Percentiles rank a stretch among this genome's conserved stretches.
phyloP scores from a whole-genome alignment of 345 rosid species.

The Passiflora organensis region DNA sequence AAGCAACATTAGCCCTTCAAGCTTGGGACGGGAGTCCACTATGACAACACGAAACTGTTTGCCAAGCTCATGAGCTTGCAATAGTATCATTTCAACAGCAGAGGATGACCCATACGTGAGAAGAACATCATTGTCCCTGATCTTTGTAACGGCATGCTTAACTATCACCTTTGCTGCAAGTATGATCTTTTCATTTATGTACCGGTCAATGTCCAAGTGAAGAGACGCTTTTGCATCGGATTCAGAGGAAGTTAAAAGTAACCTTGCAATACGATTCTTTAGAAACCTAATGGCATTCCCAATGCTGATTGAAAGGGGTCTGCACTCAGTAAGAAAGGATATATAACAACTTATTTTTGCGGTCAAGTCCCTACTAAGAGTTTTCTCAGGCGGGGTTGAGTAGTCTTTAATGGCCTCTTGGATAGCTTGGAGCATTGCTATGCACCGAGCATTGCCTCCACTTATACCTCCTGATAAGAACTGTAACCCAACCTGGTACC shows the following conservation, averaged over 20 bases:
- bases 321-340: conserved; percentile 80
- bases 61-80: conserved; percentile 79
- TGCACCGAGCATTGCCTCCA: conserved; percentile 96
- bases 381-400: conserved; percentile 73
- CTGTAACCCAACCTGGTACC: conserved; percentile 79
- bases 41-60: conserved; percentile 86
- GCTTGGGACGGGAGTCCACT: conserved; percentile 92
- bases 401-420: conserved; percentile 75
- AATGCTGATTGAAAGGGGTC: conserved; percentile 93
- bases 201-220: conserved; percentile 62
- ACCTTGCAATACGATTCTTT: conserved; percentile 65
- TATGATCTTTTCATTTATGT: conserved; percentile 78
- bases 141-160: conserved; percentile 78
- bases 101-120: conserved; percentile 85
- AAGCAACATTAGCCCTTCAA: conserved; percentile 77
- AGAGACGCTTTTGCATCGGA: conserved; percentile 72
- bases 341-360: conserved; percentile 76
- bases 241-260: conserved; percentile 62
- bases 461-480: conserved; percentile 73
- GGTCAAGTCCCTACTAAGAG: conserved; percentile 72
- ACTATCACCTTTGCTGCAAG: conserved; percentile 73
- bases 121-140: conserved; percentile 91
- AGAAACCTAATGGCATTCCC: conserved; percentile 85
- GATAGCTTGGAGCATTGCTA: conserved; percentile 96
- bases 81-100: conserved; percentile 83